Conservation (phyloP, 2,329 filamentous ascomycete genomes). For the Chrysoporthe puriensis region DNA sequence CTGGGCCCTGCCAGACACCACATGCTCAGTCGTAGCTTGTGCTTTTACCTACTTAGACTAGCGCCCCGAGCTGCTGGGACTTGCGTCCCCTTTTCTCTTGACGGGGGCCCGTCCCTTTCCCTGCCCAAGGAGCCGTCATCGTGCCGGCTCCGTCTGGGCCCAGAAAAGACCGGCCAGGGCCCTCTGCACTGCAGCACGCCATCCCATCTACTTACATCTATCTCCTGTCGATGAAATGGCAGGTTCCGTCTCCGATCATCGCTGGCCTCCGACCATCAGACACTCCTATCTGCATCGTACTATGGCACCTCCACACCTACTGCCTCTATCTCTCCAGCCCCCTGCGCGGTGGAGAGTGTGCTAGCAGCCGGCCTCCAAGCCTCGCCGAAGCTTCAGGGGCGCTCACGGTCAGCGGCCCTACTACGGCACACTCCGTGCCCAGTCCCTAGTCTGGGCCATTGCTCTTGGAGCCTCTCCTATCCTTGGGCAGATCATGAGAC, state of each 20-base stretch:
- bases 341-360: not conserved
- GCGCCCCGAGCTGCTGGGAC: slow-evolving; percentile 20
- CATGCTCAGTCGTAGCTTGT: slow-evolving; percentile 11
- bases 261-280: not conserved
- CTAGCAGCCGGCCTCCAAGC: not conserved
- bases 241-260: not conserved
- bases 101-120: not conserved
- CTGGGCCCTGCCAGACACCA: not conserved
- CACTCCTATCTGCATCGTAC: not conserved
- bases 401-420: not conserved
- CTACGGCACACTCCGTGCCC: not conserved
- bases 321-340: not conserved
- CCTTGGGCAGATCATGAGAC: slow-evolving; percentile 21
- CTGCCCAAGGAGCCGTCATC: not conserved
- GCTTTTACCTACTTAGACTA: slow-evolving; percentile 9
- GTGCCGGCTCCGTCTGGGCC: not conserved
- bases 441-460: not conserved
- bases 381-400: not conserved
- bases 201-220: not conserved
- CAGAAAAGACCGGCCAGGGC: not conserved
- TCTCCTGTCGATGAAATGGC: not conserved
- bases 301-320: not conserved
- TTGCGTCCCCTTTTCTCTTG: slow-evolving; percentile 6
- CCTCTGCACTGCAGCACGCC: not conserved
- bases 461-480: slow-evolving; percentile 13